phyloP scores from a whole-genome alignment of 208 protist species.

The Ichthyophonus hoferi region DNA sequence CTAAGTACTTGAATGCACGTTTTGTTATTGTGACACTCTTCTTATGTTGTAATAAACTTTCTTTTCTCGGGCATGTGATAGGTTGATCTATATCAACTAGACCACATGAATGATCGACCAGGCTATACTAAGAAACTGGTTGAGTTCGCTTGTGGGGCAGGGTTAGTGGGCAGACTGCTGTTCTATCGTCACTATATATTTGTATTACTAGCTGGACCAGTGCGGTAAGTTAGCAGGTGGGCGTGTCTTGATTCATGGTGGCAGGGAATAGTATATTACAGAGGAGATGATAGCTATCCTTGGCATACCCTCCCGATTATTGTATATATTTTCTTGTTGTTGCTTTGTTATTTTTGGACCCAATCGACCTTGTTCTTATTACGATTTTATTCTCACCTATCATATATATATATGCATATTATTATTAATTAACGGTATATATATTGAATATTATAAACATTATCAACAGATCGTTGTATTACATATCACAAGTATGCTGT shows the following conservation, averaged over 20 bases:
- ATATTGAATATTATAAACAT: too few species aligned
- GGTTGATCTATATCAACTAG: neutral
- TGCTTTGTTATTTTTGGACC: too few species aligned
- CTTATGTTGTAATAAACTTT: too few species aligned
- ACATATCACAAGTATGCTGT: neutral
- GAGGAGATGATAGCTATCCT: neutral
- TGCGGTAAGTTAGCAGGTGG: neutral
- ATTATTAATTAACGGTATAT: too few species aligned
- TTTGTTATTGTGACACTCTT: too few species aligned
- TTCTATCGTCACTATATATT: neutral
- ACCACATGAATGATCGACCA: neutral
- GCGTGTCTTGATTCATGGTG: neutral
- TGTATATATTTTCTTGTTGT: too few species aligned
- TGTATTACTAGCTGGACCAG: neutral
- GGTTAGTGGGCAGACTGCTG: neutral
- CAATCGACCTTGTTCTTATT: neutral
- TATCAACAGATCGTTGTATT: too few species aligned
- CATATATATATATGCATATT: neutral
- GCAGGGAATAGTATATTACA: neutral
- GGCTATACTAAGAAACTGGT: neutral
- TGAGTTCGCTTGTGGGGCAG: neutral
- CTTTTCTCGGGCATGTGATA: too few species aligned
- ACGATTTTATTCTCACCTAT: neutral
- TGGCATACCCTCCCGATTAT: too few species aligned
- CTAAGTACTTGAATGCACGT: too few species aligned